Base-by-base conservation (phyloP, 2,329 filamentous ascomycete species). In the Calycina herbarum region DNA sequence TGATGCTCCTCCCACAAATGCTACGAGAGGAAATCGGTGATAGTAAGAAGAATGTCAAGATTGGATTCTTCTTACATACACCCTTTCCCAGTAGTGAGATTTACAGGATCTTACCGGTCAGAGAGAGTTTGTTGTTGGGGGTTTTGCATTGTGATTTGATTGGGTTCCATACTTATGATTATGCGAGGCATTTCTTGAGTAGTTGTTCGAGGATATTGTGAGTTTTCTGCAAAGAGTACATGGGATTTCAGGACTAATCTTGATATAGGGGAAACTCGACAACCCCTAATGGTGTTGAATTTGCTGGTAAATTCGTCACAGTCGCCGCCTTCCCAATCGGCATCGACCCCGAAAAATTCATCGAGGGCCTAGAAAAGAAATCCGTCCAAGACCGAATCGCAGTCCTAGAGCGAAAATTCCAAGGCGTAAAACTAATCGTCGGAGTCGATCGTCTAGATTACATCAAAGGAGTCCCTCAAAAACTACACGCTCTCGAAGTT, bases 141-240 rank as follows among this genome's bases (percentile, higher is more conserved):
- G 88, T 98, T 48, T 84, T 99, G 40, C 91, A 96, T 77, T 97
- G 94, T 81, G 95, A 98, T 77, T 82, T 99, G 66, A 93, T 98
- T 75, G 95, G 95, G 38, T 98, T 99, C 82, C 95, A 99, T 79
- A 99, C 95, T 33, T 98, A 97, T 81, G 94, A 98, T 80, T 99
- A 99, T 76, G 94, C 94, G n/a, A 87, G 95, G 62, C 95, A 99
- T 79, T 99, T 98, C 81, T 81, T 99, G 71, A 97, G 93, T 80
- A 94, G 92, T 76, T 98, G 95, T 80, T 94, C 93, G n/a, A 90
- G 94, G 70, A 95, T 98, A 71, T 83, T 97, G 83, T 91, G 82
- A 77, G 86, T 78, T 7, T n/a, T 48, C 13, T 15, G 42, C 3
- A 15, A 8, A 13, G 10, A 7, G 48, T 54, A 4, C 20, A 24